A percentile compares a stretch with the other conserved stretches of the same genome.
phyloP scores from a whole-genome alignment of 352 stramenopile species.

The Pilasporangium apinafurcum region DNA sequence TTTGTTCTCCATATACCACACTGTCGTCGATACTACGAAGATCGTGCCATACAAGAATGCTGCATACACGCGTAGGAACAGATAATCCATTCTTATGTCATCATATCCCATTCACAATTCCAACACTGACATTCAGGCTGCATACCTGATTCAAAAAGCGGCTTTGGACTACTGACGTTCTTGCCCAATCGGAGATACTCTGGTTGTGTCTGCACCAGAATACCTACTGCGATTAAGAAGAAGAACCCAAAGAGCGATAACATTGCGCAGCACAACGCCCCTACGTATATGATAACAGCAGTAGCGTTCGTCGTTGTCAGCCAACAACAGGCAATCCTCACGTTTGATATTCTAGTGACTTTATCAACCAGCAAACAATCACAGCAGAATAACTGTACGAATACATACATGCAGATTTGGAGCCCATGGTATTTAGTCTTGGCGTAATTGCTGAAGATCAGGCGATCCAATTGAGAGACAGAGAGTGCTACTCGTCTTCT shows the following conservation, averaged over 20 bases:
- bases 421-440: conserved; percentile 27
- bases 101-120: too few species aligned
- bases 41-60: conserved; percentile 63
- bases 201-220: conserved; percentile 70
- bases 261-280: conserved; percentile 68
- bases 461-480: too few species aligned
- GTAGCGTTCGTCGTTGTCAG: too few species aligned
- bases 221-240: conserved; percentile 58
- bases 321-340: too few species aligned
- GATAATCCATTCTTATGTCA: background rate
- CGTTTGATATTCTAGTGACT: too few species aligned
- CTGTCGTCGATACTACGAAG: conserved; percentile 57
- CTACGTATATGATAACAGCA: conserved; percentile 10
- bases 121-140: too few species aligned
- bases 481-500: too few species aligned
- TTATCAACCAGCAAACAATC: too few species aligned
- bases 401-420: conserved; percentile 39
- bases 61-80: conserved; percentile 6
- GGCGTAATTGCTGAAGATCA: too few species aligned
- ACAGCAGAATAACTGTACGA: too few species aligned
- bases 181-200: conserved; percentile 84
- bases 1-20: conserved; percentile 68
- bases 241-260: conserved; percentile 69
- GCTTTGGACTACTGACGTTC: conserved; percentile 45
- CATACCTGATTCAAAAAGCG: conserved; percentile 61